A percentile compares a stretch with the other conserved stretches of the same genome.
Conservation (phyloP, 2,329 filamentous ascomycete genomes). For the Periconia sp. region DNA sequence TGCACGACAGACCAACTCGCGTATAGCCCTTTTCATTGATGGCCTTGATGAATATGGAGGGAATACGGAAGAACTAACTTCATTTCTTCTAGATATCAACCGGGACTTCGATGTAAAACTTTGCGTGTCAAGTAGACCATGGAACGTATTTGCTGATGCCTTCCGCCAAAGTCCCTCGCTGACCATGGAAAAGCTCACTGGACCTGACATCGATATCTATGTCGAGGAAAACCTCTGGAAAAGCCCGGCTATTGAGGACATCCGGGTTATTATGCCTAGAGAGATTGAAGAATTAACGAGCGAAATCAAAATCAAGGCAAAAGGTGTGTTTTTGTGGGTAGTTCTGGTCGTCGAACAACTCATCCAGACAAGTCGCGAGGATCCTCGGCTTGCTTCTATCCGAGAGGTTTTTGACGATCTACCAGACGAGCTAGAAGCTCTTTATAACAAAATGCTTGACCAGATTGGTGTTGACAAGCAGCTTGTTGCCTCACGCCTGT, state of each 20-base stretch:
- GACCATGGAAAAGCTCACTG: conserved; percentile 24
- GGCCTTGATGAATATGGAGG: conserved; percentile 3
- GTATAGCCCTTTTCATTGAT: neutral
- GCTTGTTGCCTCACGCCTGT: neutral
- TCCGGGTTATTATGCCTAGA: neutral
- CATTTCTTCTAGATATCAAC: conserved; percentile 5
- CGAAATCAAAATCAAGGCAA: neutral
- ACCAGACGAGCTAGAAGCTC: neutral
- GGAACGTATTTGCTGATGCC: conserved; percentile 25
- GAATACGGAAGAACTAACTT: neutral
- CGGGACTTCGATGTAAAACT: conserved; percentile 21
- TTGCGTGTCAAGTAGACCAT: conserved; percentile 30
- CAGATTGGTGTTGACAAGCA: neutral
- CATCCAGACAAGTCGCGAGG: neutral
- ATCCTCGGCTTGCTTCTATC: neutral
- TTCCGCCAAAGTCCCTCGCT: conserved; percentile 23
- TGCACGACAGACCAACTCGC: neutral
- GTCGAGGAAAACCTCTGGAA: neutral
- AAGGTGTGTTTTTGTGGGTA: neutral
- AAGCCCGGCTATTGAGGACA: neutral
- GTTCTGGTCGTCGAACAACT: neutral
- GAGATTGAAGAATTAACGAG: neutral
- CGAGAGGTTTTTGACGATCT: neutral
- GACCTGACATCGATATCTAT: conserved; percentile 17
- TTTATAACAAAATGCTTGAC: neutral